Base-by-base conservation (phyloP, 306 rosid genomes). In the Delonix regia region DNA sequence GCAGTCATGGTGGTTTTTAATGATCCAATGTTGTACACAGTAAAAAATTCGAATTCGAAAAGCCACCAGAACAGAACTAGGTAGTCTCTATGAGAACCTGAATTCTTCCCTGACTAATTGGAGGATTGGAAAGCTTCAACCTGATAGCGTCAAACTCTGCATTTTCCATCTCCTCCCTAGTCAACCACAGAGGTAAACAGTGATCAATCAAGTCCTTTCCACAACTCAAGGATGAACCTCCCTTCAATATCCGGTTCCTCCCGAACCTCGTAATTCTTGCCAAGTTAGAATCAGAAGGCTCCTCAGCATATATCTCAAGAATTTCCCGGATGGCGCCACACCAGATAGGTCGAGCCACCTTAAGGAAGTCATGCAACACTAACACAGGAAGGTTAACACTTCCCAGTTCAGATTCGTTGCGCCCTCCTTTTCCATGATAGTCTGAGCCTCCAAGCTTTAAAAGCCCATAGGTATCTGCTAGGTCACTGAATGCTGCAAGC, bases 361-460 rank as follows among this genome's bases (percentile, higher is more conserved):
- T 83, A 21, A 95, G 99, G 69, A 95, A 95, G 27, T 95, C 98
- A 4, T 79, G 79, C 84, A 88, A 78, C 33, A 83, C 90, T 82
- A 92, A 28, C 22, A 88, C 95, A 0, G 99, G 97, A 85, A 95
- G 97, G 84, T 89, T 92, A 74, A 92, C 99, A 51, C 99, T 95
- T 81, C 99, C 99, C 67, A 95, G 83, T 57, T 85, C 94, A 39
- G 97, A 89, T 86, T 95, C 98, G 19, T 90, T 73, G 63, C 83
- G 84, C 60, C 93, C 97, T 38, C 99, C 97, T 88, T 83, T 89
- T 16, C 93, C 99, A 42, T 95, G 99, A 78, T 84, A 95, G 82
- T 95, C 99, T 16, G 99, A 88, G 27, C 99, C 99, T 82, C 99
- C 99, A n/a, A 91, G 78, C 90, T 95, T 95, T 70, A 95, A 67